Evolutionary conservation across 2,329 filamentous ascomycete genomes (phyloP), one percentile per base, ranked within the genome.

Genomic region (Pseudocercospora vitis): DNA sequence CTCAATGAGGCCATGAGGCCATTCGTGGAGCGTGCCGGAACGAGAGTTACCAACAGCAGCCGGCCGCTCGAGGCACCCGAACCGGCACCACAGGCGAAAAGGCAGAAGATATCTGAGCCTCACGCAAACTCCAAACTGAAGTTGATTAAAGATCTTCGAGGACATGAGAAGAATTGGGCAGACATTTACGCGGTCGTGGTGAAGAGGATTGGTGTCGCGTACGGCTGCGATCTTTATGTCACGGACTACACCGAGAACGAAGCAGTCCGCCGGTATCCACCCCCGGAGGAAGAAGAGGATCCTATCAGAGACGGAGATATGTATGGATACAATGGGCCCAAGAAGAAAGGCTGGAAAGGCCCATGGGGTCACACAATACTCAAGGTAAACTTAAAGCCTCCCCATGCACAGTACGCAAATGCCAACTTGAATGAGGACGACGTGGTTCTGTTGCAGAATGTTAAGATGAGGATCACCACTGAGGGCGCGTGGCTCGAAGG

Each of bases 191-290:
- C 81, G 1, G 81, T 91, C 65, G 82, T 95, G 2, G 79, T 91
- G 42, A 84, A 79, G 60, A 73, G 78, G 0, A 81, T 75, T 60
- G 65, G 72, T 11, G 68, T 63, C 7, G 18, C 40, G 21, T 69
- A 71, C 32, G 71, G 75, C 21, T 71, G 81, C 9, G 81, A 83
- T 4, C 59, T 96, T 0, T 91, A 91, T 75, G 74, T 95, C 14
- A 87, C 88, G 0, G 91, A 96, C 70, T 96, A 91, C 69, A 95
- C 90, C 0, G 73, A 81, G 47, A 89, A 96, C 64, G 65, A 76
- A 0, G 55, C 65, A 1, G 84, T 96, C 53, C 85, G 79, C 59
- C 71, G 83, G 29, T 83, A 82, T 53, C 63, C 65, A 11, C 66
- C 74, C 28, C 72, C 72, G 3, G 65, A 70, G 42, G 69, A 73